Percentiles rank a stretch among this genome's conserved stretches.
phyloP scores from a whole-genome alignment of 768 basidiomycete genomes.

The Hortiboletus flavorubellus region DNA sequence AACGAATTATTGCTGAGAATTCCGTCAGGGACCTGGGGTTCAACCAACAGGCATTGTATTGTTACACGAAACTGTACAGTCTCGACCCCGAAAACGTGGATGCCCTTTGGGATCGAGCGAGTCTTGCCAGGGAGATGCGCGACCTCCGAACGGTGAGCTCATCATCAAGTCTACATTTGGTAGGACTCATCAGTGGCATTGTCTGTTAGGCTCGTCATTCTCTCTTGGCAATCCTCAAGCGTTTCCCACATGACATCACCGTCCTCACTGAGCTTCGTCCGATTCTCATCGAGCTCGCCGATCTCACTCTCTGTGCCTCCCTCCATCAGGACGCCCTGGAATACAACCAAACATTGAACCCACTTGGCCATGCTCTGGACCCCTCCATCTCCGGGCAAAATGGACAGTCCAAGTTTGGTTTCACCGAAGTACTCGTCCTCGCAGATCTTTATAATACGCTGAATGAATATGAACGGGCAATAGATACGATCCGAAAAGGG shows the following conservation, averaged over 20 bases:
- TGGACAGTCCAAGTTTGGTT: conserved; percentile 18
- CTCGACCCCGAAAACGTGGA: conserved; percentile 80
- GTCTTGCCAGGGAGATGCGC: conserved; percentile 71
- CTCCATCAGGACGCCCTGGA: conserved; percentile 75
- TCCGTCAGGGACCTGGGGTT: conserved; percentile 57
- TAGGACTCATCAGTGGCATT: background rate
- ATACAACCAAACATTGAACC: conserved; percentile 48
- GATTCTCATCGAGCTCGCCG: conserved; percentile 51
- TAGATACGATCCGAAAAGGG: conserved; percentile 68
- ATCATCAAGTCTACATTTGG: background rate
- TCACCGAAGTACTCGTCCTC: conserved; percentile 73
- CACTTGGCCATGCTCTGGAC: conserved; percentile 41
- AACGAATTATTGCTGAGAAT: conserved; percentile 65
- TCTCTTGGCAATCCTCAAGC: conserved; percentile 25
- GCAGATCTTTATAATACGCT: conserved; percentile 79
- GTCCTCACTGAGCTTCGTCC: conserved; percentile 77
- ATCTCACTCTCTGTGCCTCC: conserved; percentile 58
- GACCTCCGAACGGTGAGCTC: conserved; percentile 60
- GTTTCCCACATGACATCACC: conserved; percentile 63
- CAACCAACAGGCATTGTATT: conserved; percentile 87
- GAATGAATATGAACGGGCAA: conserved; percentile 62
- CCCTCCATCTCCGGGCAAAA: conserved; percentile 11
- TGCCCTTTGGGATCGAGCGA: conserved; percentile 87
- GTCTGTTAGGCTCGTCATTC: conserved; percentile 26
- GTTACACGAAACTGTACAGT: conserved; percentile 78